phyloP scores from a whole-genome alignment of 352 stramenopile species.

The Phytopythium vexans region DNA sequence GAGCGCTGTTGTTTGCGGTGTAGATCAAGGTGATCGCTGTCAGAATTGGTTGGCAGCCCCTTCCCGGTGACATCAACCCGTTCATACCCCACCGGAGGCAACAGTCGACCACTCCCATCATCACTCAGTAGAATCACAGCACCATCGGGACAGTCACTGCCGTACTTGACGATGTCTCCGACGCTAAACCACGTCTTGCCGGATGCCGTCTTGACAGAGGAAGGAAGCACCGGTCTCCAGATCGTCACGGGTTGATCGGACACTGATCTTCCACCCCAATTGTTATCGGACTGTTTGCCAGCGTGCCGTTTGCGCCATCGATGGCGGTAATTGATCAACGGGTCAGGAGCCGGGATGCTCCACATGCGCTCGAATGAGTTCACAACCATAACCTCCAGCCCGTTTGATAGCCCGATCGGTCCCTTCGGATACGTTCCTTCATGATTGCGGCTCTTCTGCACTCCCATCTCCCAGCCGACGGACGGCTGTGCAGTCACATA shows the following conservation, averaged over 20 bases:
- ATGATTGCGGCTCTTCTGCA: constrained; percentile 27
- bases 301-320: constrained; percentile 67
- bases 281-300: constrained; percentile 7
- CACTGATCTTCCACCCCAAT: constrained; percentile 36
- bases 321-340: constrained; percentile 71
- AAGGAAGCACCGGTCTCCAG: constrained; percentile 60
- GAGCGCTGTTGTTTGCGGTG: constrained; percentile 82
- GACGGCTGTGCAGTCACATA: constrained; percentile 34
- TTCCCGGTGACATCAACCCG: constrained; percentile 82
- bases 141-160: constrained; percentile 48
- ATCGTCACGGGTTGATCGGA: constrained; percentile 64
- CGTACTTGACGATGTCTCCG: constrained; percentile 65
- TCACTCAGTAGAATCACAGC: constrained; percentile 66
- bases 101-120: constrained; percentile 39
- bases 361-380: constrained; percentile 79
- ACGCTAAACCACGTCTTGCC: constrained; percentile 61
- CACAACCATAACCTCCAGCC: constrained; percentile 71
- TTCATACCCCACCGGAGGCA: constrained; percentile 71
- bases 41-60: constrained; percentile 72
- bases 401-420: constrained; percentile 60
- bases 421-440: constrained; percentile 69
- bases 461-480: constrained; percentile 44
- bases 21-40: constrained; percentile 59
- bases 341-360: constrained; percentile 77
- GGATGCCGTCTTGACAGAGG: constrained; percentile 25